Conservation (phyloP, 495 filamentous ascomycete species). For the Penicillium diatomitis region DNA sequence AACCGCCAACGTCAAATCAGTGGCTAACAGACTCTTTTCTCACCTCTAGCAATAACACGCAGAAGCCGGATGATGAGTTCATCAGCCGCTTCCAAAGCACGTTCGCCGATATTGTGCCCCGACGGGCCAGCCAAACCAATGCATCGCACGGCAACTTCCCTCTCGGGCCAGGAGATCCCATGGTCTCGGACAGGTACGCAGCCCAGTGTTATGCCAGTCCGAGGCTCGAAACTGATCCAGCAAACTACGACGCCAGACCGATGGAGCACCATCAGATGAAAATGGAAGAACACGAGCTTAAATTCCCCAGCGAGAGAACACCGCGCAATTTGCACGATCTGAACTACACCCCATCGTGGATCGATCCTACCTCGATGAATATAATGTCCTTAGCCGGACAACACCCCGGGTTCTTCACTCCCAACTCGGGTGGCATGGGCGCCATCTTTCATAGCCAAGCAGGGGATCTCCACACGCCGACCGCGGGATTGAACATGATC, state of each 20-base stretch:
- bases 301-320: slow-evolving; percentile 63
- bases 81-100: slow-evolving; percentile 73
- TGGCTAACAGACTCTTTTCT: not conserved
- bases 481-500: slow-evolving; percentile 63
- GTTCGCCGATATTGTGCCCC: slow-evolving; percentile 57
- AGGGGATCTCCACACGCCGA: slow-evolving; percentile 85
- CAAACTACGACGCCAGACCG: slow-evolving; percentile 1
- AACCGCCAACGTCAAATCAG: not conserved
- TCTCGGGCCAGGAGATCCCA: slow-evolving; percentile 2
- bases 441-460: slow-evolving; percentile 74
- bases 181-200: slow-evolving; percentile 23
- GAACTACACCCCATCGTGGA: slow-evolving; percentile 76
- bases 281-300: slow-evolving; percentile 47
- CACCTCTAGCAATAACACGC: slow-evolving; percentile 58
- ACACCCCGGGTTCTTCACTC: slow-evolving; percentile 76
- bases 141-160: not conserved
- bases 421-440: slow-evolving; percentile 77
- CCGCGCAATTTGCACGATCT: slow-evolving; percentile 71
- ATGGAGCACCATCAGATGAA: slow-evolving; percentile 16
- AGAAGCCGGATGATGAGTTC: slow-evolving; percentile 80
- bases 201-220: not conserved
- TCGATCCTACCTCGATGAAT: slow-evolving; percentile 75
- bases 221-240: slow-evolving; percentile 3
- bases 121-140: slow-evolving; percentile 8
- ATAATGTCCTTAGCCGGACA: slow-evolving; percentile 74